Conservation (phyloP, 2,329 filamentous ascomycete genomes). For the Beauveria bassiana region DNA sequence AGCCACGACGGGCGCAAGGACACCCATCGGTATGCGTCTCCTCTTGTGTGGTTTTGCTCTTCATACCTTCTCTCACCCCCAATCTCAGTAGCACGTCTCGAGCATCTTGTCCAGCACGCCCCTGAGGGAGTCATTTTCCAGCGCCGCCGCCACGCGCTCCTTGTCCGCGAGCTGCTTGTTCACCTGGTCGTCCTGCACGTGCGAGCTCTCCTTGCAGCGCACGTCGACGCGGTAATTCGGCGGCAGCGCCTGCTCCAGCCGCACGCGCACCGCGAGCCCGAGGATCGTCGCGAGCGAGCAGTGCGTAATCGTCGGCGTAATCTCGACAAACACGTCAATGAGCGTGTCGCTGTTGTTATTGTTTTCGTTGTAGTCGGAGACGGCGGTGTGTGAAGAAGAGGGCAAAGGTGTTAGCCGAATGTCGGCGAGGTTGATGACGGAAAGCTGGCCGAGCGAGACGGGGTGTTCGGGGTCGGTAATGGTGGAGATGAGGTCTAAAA, state of each 20-base stretch:
- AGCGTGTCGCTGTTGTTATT: conserved; percentile 37
- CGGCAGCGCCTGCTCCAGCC: conserved; percentile 83
- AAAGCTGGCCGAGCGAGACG: conserved; percentile 82
- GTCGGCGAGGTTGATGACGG: conserved; percentile 92
- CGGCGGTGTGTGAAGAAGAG: conserved; percentile 28
- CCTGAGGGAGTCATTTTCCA: conserved; percentile 89
- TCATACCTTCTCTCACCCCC: neutral
- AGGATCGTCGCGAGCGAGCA: conserved; percentile 96
- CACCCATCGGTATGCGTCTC: too few relatives aligned
- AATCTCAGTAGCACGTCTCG: conserved; percentile 59
- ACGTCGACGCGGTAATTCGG: conserved; percentile 90
- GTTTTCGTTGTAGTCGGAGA: too few relatives aligned
- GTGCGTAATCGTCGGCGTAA: conserved; percentile 95
- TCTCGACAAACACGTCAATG: conserved; percentile 73
- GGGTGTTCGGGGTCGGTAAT: conserved; percentile 97
- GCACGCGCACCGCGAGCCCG: conserved; percentile 82
- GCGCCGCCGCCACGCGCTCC: conserved; percentile 86
- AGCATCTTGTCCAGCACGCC: conserved; percentile 90
- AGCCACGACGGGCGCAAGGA: neutral
- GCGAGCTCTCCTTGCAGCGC: conserved; percentile 90
- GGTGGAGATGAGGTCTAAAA: conserved; percentile 82
- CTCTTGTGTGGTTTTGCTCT: neutral
- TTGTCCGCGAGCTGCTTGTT: conserved; percentile 97
- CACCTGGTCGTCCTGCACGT: conserved; percentile 88
- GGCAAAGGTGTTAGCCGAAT: conserved; percentile 61